Evolutionary conservation across 1,139 yeast species (phyloP).

Genomic region (Nakaseomyces nivariensis): DNA sequence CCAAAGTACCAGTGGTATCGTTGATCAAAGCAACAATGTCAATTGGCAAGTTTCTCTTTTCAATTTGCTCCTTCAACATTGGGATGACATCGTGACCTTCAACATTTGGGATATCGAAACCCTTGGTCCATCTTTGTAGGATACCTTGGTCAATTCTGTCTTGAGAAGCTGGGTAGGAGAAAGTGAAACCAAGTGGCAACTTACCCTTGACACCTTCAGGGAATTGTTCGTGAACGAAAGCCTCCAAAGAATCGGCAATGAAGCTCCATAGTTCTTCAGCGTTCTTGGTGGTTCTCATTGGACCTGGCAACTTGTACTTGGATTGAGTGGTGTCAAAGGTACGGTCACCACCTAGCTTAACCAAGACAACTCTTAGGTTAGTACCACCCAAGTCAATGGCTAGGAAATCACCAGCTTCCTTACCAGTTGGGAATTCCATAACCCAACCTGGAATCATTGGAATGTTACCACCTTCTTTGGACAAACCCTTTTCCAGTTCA

Average conservation of each 20-base stretch:
- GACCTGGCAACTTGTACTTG: slow-evolving; percentile 65
- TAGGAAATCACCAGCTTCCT: slow-evolving; percentile 77
- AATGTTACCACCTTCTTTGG: slow-evolving; percentile 68
- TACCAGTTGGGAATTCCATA: slow-evolving; percentile 83
- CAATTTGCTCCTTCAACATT: slow-evolving; percentile 69
- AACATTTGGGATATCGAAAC: slow-evolving; percentile 86
- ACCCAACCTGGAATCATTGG: slow-evolving; percentile 99
- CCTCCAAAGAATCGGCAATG: slow-evolving; percentile 71
- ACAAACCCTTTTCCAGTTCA: slow-evolving; percentile 74
- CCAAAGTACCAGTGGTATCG: slow-evolving; percentile 95
- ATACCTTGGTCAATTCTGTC: slow-evolving; percentile 73
- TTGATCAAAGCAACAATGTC: slow-evolving; percentile 86
- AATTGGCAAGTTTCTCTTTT: slow-evolving; percentile 60
- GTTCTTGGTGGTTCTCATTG: slow-evolving; percentile 63
- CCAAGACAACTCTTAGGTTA: slow-evolving; percentile 81
- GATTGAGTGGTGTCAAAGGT: slow-evolving; percentile 77
- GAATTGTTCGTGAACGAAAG: slow-evolving; percentile 50
- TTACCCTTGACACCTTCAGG: slow-evolving; percentile 45
- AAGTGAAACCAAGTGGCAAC: slow-evolving; percentile 90
- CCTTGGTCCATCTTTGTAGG: slow-evolving; percentile 96
- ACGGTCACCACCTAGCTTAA: slow-evolving; percentile 66
- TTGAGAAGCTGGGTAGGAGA: slow-evolving; percentile 89
- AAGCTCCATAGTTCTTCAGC: slow-evolving; percentile 73
- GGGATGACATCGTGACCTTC: slow-evolving; percentile 95
- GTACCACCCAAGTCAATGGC: slow-evolving; percentile 97